These are phyloP conservation scores for Alternaria conjuncta DNA, from an alignment of 2,329 filamentous ascomycete species.

Conservation along the genomic window DNA sequence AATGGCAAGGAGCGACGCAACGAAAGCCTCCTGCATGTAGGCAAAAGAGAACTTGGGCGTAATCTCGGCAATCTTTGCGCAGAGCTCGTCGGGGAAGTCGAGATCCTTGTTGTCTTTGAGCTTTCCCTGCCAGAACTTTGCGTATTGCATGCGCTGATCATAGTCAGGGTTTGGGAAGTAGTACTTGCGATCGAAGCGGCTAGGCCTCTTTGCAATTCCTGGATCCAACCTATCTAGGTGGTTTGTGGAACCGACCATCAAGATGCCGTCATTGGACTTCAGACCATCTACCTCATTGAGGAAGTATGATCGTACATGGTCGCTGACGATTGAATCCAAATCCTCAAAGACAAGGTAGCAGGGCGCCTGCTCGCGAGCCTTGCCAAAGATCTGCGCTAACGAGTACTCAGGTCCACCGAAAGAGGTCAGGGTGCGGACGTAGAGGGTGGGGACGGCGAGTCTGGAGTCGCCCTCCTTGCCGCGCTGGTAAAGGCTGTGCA, in stretches of 20 bases:
- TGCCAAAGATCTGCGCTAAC: constrained; percentile 47
- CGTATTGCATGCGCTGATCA: constrained; percentile 51
- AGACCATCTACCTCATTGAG: constrained; percentile 76
- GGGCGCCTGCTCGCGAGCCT: constrained; percentile 68
- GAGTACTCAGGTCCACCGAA: constrained; percentile 62
- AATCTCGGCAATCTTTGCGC: constrained; percentile 49
- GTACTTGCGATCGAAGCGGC: constrained; percentile 57
- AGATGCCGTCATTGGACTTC: constrained; percentile 72
- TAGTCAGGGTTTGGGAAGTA: constrained; percentile 51
- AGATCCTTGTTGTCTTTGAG: constrained; percentile 46
- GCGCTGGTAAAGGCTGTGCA: constrained; percentile 66
- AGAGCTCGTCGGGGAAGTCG: constrained; percentile 52
- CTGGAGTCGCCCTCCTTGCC: constrained; percentile 44
- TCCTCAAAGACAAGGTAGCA: constrained; percentile 77
- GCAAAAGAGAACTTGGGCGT: constrained; percentile 55
- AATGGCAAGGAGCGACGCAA: constrained; percentile 49
- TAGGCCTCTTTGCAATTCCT: constrained; percentile 60
- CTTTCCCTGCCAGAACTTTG: constrained; percentile 54
- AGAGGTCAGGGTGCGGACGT: constrained; percentile 59
- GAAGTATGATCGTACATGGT: constrained; percentile 69
- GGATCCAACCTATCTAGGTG: constrained; percentile 70
- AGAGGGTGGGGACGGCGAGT: constrained; percentile 60
- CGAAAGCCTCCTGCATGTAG: constrained; percentile 55
- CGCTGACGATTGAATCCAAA: constrained; percentile 69
- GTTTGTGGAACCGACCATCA: constrained; percentile 72